Conservation (phyloP, 768 basidiomycete genomes). For the Lentinus tigrinus region DNA sequence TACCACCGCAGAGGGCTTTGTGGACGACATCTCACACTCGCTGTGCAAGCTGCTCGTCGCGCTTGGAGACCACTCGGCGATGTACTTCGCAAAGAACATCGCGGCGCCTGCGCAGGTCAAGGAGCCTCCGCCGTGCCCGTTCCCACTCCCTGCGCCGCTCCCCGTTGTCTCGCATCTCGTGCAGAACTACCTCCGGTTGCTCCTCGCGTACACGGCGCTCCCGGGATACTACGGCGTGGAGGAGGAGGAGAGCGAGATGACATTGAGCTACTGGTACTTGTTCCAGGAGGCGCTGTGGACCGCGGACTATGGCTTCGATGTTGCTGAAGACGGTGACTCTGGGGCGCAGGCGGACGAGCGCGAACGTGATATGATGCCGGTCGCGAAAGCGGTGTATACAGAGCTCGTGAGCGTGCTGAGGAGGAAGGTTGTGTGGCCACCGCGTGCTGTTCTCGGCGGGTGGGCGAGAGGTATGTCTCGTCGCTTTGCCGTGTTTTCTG, state of each 20-base stretch:
- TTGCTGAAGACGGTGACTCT: conserved; percentile 20
- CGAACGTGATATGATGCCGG: conserved; percentile 41
- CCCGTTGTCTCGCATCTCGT: conserved; percentile 29
- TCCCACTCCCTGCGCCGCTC: conserved; percentile 11
- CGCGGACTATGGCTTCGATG: conserved; percentile 48
- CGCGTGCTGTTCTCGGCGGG: conserved; percentile 36
- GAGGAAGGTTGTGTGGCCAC: conserved; percentile 76
- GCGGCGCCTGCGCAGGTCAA: conserved; percentile 38
- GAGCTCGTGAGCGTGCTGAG: conserved; percentile 73
- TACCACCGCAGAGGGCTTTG: conserved; percentile 36
- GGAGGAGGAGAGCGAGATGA: conserved; percentile 86
- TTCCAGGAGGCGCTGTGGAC: conserved; percentile 87
- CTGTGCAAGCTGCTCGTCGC: conserved; percentile 80
- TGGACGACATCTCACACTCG: conserved; percentile 62
- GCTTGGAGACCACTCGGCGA: conserved; percentile 82
- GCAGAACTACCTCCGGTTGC: conserved; percentile 68
- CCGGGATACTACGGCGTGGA: conserved; percentile 79
- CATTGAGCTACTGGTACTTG: conserved; percentile 86
- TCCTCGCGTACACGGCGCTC: conserved; percentile 72
- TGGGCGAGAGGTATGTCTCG: conserved; percentile 69
- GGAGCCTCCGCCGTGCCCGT: conserved; percentile 17
- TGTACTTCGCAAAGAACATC: conserved; percentile 72
- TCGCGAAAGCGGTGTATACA: conserved; percentile 75
- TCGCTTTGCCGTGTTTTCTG: background rate
- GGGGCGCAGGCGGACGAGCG: conserved; percentile 14